Evolutionary conservation across 148 eudicot genomes (phyloP).

Genomic region (Pouteria glomerata): DNA sequence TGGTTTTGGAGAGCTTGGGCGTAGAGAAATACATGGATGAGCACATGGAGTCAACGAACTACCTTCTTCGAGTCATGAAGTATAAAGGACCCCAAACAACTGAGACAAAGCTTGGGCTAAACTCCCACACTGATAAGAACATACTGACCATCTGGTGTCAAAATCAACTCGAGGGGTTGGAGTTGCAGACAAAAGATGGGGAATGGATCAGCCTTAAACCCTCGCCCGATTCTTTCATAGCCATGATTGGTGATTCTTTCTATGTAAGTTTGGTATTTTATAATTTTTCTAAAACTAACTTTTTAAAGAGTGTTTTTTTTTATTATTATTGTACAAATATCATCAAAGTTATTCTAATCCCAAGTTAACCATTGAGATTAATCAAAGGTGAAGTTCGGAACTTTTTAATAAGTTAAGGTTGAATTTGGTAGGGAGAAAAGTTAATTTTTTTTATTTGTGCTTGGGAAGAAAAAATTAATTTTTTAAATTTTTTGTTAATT

Average conservation of each 20-base stretch:
- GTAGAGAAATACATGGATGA: constrained; percentile 31
- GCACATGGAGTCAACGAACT: constrained; percentile 35
- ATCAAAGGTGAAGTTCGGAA: too few relatives aligned
- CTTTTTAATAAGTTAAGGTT: too few relatives aligned
- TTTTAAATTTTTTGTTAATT: too few relatives aligned
- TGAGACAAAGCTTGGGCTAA: constrained; percentile 27
- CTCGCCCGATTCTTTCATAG: constrained; percentile 25
- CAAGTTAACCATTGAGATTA: too few relatives aligned
- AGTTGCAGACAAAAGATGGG: constrained; percentile 38
- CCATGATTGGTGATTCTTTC: constrained; percentile 40
- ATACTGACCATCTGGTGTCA: constrained; percentile 34
- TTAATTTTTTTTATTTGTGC: too few relatives aligned
- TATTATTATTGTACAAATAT: too few relatives aligned
- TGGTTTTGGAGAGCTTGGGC: constrained; percentile 40
- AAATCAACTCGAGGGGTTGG: constrained; percentile 34
- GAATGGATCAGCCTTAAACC: constrained; percentile 28
- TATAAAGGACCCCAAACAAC: constrained; percentile 29
- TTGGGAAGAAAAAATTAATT: too few relatives aligned
- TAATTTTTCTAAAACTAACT: too few relatives aligned
- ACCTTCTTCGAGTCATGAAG: constrained; percentile 38
- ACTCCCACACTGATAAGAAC: constrained; percentile 41
- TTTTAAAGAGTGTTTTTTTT: too few relatives aligned
- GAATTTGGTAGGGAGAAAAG: too few relatives aligned
- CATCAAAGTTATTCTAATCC: too few relatives aligned
- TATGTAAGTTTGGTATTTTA: constrained; percentile 21